phyloP scores from a whole-genome alignment of 2,329 filamentous ascomycete genomes.

The Colletotrichum sp. region DNA sequence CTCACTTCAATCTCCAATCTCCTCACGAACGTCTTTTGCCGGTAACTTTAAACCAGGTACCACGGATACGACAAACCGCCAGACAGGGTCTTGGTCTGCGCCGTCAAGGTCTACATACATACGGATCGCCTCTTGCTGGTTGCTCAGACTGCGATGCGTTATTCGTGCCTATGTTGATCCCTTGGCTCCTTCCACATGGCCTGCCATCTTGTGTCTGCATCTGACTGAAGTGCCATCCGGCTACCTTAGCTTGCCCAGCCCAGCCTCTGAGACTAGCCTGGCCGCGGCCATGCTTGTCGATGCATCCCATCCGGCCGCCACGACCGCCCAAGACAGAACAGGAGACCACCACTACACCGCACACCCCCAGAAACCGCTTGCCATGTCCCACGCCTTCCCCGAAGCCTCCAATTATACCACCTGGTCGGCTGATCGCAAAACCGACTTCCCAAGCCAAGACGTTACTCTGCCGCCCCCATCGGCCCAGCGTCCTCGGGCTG shows the following conservation, averaged over 20 bases:
- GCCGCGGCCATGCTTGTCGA: conserved; percentile 1
- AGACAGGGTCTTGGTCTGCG: not conserved
- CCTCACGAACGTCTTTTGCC: not conserved
- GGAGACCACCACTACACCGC: not conserved
- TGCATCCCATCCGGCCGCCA: conserved; percentile 7
- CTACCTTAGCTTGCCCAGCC: not conserved
- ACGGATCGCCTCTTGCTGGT: not conserved
- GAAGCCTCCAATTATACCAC: conserved; percentile 13
- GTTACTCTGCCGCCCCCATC: conserved; percentile 15
- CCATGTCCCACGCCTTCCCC: not conserved
- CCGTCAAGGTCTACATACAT: not conserved
- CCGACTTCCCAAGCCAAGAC: not conserved
- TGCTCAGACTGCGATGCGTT: not conserved
- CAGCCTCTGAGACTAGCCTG: not conserved
- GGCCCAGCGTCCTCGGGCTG: conserved; percentile 3
- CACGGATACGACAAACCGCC: not conserved
- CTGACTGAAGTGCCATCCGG: not conserved
- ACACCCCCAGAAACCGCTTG: conserved; percentile 6
- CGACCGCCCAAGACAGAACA: not conserved
- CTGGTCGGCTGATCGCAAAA: conserved; percentile 14
- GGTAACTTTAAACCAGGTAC: not conserved
- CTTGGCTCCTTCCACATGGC: not conserved
- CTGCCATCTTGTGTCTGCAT: not conserved
- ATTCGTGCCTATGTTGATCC: not conserved
- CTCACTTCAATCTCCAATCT: not conserved